These are phyloP conservation scores for Neoascochyta sp. DNA, from an alignment of 2,329 filamentous ascomycete species.

Conservation along the genomic window DNA sequence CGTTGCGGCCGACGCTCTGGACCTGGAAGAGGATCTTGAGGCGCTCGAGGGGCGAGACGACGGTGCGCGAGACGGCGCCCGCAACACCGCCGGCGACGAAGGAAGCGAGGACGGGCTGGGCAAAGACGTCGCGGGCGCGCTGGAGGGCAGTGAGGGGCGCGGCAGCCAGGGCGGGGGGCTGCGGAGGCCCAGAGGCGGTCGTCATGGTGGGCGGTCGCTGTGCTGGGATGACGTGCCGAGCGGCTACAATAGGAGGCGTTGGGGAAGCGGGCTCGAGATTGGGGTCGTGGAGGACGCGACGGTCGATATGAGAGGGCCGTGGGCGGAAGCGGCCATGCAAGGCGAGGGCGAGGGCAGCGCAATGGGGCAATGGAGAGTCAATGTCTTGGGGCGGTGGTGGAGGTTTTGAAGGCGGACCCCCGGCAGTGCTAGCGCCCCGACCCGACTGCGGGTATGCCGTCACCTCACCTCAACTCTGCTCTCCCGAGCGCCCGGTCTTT, in stretches of 20 bases:
- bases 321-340: slow-evolving; percentile 31
- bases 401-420: slow-evolving; percentile 18
- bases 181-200: too few species aligned
- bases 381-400: slow-evolving; percentile 13
- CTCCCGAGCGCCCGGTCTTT: slow-evolving; percentile 7
- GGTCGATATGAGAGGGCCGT: slow-evolving; percentile 13
- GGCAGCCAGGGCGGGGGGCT: slow-evolving; percentile 14
- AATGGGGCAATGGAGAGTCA: slow-evolving; percentile 14
- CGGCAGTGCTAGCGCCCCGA: slow-evolving; percentile 18
- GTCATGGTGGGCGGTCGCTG: too few species aligned
- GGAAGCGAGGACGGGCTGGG: slow-evolving; percentile 82
- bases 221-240: slow-evolving; percentile 13
- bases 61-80: slow-evolving; percentile 93
- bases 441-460: slow-evolving; percentile 8
- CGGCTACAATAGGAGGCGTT: slow-evolving; percentile 15
- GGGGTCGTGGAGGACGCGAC: slow-evolving; percentile 8
- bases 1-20: slow-evolving; percentile 82
- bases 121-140: slow-evolving; percentile 47
- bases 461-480: slow-evolving; percentile 5
- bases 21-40: slow-evolving; percentile 98
- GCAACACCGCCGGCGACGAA: slow-evolving; percentile 93
- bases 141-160: slow-evolving; percentile 20
- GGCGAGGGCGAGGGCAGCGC: slow-evolving; percentile 16
- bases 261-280: slow-evolving; percentile 12
- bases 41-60: slow-evolving; percentile 91